A percentile compares a stretch with the other conserved stretches of the same genome.
Evolutionary conservation across 129 eudicot genomes (phyloP).

Genomic region (Calendula officinalis): DNA sequence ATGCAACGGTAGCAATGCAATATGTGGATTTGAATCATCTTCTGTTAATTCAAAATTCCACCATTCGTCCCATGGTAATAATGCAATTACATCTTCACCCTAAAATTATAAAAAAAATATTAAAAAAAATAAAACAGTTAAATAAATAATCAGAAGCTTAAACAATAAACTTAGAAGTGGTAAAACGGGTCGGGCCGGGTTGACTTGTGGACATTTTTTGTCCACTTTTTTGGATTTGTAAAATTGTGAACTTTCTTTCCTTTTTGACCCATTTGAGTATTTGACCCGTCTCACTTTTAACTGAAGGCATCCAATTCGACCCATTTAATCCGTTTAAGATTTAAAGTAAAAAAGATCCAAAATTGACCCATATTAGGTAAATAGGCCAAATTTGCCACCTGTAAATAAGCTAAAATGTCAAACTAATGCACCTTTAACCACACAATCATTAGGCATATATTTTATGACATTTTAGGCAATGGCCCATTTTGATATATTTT

Average conservation of each 20-base stretch:
- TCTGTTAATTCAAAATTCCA: conserved; percentile 88
- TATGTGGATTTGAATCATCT: conserved; percentile 91
- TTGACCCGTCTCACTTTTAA: too few species aligned
- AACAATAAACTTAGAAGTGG: not conserved
- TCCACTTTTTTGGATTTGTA: not conserved
- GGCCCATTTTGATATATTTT: too few species aligned
- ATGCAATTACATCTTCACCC: conserved; percentile 91
- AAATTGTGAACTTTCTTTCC: too few species aligned
- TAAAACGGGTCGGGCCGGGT: not conserved
- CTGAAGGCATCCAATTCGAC: too few species aligned
- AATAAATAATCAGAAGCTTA: not conserved
- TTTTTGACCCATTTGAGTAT: too few species aligned
- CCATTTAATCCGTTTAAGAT: too few species aligned
- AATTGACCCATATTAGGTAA: too few species aligned
- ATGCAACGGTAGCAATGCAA: conserved; percentile 94
- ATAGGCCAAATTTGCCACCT: too few species aligned
- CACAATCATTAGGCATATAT: not conserved
- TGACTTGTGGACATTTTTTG: not conserved
- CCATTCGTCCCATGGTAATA: conserved; percentile 98
- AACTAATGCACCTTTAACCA: too few species aligned
- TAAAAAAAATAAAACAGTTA: conserved; percentile 6
- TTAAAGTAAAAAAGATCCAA: too few species aligned
- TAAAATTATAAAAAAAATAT: conserved; percentile 22
- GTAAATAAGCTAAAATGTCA: not conserved
- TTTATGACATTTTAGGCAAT: not conserved